Base-by-base conservation (phyloP, 2,329 filamentous ascomycete genomes). In the Coniochaeta prunicola region DNA sequence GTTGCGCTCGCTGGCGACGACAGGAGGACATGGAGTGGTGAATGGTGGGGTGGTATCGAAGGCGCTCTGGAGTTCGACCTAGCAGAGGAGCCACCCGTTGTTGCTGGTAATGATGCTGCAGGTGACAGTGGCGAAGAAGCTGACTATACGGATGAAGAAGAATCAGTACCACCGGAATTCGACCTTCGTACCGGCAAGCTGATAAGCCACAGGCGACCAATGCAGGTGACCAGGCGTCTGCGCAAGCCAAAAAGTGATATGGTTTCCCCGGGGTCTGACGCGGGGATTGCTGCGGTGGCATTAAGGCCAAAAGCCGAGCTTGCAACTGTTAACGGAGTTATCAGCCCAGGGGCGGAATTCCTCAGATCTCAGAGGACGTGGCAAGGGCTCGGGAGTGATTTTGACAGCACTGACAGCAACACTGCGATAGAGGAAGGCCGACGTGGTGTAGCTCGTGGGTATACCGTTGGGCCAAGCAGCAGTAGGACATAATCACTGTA, bases 281-380 rank as follows among this genome's bases (percentile, higher is more conserved):
- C 62, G 61, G 61, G 64, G 65, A 73, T 76, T 0, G 78, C 76
- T 2, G 82, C 85, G 0, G 74, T 97, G 28, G 86, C 65, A 69
- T 77, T 63, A 65, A 73, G 58, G 60, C 71, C 71, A 5, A 87
- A 85, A 58, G 86, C 88, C 2, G 89, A 96, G 63, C 65, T 97
- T 19, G 88, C 91, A 0, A 86, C 87, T 53, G 85, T 97, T 64
- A 93, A 92, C 57, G 91, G 92, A 7, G 84, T 93, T 0, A 80
- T 89, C n/a, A 97, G 93, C 53, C 94, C 94, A 0, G 94, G 91
- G 0, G 94, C 94, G 0, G 91, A 97, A 71, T 97, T 84, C 65
- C 75, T 99, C 62, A 83, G 88, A 33, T 89, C 88, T 3, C 84
- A 92, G 67, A 78, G 94, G 59, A 96, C 91, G 4, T 99, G 94